phyloP scores from a whole-genome alignment of 306 rosid species.

The Acacia crassicarpa region DNA sequence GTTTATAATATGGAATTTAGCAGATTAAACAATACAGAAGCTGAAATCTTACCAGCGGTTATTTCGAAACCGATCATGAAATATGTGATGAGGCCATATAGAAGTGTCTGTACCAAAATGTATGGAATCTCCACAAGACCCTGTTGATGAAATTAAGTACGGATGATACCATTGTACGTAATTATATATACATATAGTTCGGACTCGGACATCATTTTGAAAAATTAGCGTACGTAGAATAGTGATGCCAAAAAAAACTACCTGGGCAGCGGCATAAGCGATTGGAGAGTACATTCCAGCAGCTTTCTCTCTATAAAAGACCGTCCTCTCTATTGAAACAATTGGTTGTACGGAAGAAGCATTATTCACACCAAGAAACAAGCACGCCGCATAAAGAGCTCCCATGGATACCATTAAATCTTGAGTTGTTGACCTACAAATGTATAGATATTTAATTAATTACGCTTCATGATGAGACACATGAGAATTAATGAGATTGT shows the following conservation, averaged over 20 bases:
- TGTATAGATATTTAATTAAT: too few relatives aligned
- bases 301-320: slow-evolving; percentile 84
- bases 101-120: slow-evolving; percentile 57
- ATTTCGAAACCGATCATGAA: slow-evolving; percentile 75
- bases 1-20: too few relatives aligned
- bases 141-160: slow-evolving; percentile 38
- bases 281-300: slow-evolving; percentile 95
- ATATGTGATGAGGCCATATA: slow-evolving; percentile 75
- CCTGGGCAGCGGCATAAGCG: slow-evolving; percentile 78
- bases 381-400: slow-evolving; percentile 66
- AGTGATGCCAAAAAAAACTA: slow-evolving; percentile 35
- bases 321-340: slow-evolving; percentile 89
- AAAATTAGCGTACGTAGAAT: not conserved
- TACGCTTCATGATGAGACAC: not conserved
- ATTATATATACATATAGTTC: not conserved
- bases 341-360: slow-evolving; percentile 87
- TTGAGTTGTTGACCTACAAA: slow-evolving; percentile 57
- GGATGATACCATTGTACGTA: not conserved
- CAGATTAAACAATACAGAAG: not conserved
- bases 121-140: slow-evolving; percentile 91
- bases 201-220: not conserved
- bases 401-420: slow-evolving; percentile 72
- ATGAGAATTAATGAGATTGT: slow-evolving; percentile 3
- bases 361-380: slow-evolving; percentile 82
- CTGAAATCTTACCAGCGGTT: slow-evolving; percentile 43